Base-by-base conservation (phyloP, 1,139 yeast species). In the Lodderomyces beijingensis region DNA sequence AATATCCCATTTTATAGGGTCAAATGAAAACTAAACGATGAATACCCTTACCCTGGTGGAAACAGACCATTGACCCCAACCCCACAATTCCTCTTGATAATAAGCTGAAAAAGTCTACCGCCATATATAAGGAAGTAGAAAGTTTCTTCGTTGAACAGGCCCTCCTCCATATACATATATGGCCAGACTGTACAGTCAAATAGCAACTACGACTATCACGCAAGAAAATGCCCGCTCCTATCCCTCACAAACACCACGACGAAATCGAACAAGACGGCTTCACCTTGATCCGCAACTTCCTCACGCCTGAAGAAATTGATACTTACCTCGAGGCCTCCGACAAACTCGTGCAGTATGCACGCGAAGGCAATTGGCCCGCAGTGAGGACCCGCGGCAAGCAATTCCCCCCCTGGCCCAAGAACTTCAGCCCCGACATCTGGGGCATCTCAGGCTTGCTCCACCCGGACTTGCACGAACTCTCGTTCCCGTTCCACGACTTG, bases 361-460 rank as follows among this genome's bases (percentile, higher is more conserved):
- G 79, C 29, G 62, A 55, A 5, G 79, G 79, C 2, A 55, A 68
- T 8, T 74, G 79, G 79, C 59, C 69, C 11, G 59, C 65, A 29
- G 77, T 73, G 10, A 59, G 79, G 45, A 71, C 77, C 4, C 52
- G 71, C 32, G 77, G 77, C 4, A 74, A 74, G 42, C 79, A 73
- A 46, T 74, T 74, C 45, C 79, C 79, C 4, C 79, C 79, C 15
- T 74, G 79, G 79, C 78, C 78, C 10, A 56, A 59, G 41, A 69
- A 70, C 42, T 70, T 66, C 44, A 64, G 66, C 38, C 77, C 78
- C 3, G 78, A 74, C 40, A 73, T 74, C 39, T 74, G 79, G 79
- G 79, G 79, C 1, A 57, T 74, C 11, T 54, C 70, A 9, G 76
- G 76, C 2, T 55, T 74, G 33, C 55, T 74, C 47, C 70, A 73